Conservation (phyloP, 1,284 basidiomycete genomes). For the Cryptococcus maquisensis region DNA sequence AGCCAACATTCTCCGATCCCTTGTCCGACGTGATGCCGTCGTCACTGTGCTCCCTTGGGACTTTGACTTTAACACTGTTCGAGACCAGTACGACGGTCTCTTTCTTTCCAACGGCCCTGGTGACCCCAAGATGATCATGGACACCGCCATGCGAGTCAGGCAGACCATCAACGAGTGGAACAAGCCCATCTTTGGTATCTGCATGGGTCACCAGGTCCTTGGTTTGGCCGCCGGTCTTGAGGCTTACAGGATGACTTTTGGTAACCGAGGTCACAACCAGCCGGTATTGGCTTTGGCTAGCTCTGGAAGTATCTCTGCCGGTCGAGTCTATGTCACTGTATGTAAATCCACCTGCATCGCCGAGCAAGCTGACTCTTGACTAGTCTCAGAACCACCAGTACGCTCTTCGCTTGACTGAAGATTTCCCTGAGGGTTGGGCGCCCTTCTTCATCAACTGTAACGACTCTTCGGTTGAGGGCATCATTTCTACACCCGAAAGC, state of each 20-base stretch:
- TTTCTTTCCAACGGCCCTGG: constrained; percentile 97
- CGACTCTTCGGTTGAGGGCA: constrained; percentile 91
- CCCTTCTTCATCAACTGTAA: constrained; percentile 98
- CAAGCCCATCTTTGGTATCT: constrained; percentile 94
- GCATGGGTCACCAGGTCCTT: constrained; percentile 98
- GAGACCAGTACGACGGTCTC: constrained; percentile 88
- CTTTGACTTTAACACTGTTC: constrained; percentile 86
- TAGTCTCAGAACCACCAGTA: constrained; percentile 84
- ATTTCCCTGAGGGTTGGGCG: constrained; percentile 91
- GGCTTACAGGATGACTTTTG: constrained; percentile 79
- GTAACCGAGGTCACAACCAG: constrained; percentile 99
- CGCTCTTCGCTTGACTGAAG: constrained; percentile 83
- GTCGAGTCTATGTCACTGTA: constrained; percentile 96
- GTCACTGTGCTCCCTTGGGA: constrained; percentile 98
- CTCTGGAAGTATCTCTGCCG: constrained; percentile 86
- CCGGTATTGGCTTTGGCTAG: constrained; percentile 90
- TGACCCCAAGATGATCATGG: constrained; percentile 84
- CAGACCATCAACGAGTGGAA: constrained; percentile 81
- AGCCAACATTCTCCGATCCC: constrained; percentile 91
- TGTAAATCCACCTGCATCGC: constrained; percentile 27
- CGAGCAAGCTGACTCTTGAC: background rate
- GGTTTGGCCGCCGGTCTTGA: constrained; percentile 95
- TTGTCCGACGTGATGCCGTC: constrained; percentile 81
- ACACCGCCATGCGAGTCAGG: constrained; percentile 75
- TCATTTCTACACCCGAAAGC: constrained; percentile 82